These are phyloP conservation scores for Insectozyma bohioensis DNA, from an alignment of 1,139 yeast genomes.

Conservation along the genomic window DNA sequence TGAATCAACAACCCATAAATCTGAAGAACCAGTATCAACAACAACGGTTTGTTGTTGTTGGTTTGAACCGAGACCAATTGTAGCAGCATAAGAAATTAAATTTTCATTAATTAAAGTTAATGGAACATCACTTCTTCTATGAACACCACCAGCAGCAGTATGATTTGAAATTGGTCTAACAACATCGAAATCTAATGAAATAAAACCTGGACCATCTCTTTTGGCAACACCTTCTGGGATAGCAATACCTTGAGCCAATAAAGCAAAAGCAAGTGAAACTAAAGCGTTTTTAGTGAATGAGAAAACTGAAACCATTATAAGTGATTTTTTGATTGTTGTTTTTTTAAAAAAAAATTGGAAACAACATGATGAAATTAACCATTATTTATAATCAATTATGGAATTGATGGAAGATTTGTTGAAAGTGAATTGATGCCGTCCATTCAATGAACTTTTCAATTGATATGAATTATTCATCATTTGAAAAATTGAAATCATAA, in stretches of 20 bases:
- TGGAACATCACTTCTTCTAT: conserved; percentile 7
- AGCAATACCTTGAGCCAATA: conserved; percentile 11
- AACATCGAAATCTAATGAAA: conserved; percentile 8
- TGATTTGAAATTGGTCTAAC: conserved; percentile 23
- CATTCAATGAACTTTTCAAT: no score
- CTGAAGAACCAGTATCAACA: conserved; percentile 27
- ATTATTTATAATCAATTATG: no score
- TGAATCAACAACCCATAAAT: conserved; percentile 27
- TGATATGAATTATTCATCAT: no score
- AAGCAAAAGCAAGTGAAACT: conserved; percentile 11
- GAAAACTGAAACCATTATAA: conserved; percentile 9
- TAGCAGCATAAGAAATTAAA: conserved; percentile 7
- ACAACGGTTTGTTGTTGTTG: conserved; percentile 14
- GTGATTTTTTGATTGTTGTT: no score
- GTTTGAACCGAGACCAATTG: conserved; percentile 13
- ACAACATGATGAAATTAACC: no score
- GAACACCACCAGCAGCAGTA: conserved; percentile 17
- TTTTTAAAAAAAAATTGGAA: no score
- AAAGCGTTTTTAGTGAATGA: conserved; percentile 11
- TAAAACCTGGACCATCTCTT: conserved; percentile 7
- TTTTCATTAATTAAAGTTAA: conserved; percentile 9
- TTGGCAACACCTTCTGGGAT: conserved; percentile 8
- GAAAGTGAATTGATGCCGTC: no score
- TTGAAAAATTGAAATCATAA: no score
- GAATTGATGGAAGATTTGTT: no score